Evolutionary conservation across 495 filamentous ascomycete species (phyloP), one percentile per base, ranked within the genome.

Genomic region (Aspergillus homomorphus): DNA sequence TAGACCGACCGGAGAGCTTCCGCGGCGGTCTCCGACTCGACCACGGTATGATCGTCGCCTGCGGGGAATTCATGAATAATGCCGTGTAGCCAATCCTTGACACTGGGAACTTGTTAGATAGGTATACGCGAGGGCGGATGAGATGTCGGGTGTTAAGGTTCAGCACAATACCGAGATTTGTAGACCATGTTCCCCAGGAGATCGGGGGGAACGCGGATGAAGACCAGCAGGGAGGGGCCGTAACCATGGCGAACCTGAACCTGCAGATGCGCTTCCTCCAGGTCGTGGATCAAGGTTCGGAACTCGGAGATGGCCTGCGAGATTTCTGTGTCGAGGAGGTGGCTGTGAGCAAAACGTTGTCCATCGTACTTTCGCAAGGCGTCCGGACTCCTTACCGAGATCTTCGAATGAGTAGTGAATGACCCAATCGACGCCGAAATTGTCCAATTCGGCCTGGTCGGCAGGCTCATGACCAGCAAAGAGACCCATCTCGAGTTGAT

Each of bases 81-180:
- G 22, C 92, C 90, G 67, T 89, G 88, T 26, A 98, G 82, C 92
- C 92, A 98, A 74, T 98, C 94, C 69, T 92, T 91, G 33, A 96
- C 83, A 62, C 94, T 91, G 64, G 3, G 48, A 4, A 19, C 8
- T 5, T 14, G 60, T 65, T 22, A 65, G 59, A 42, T 16, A 9
- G 5, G 1, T 8, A 23, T 28, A 4, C 14, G n/a, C 21, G 22
- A 26, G 21, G 19, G 15, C 2, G 21, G 21, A 15, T 19, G 26
- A 26, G 43, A 19, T 22, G 21, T 44, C 2, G 0, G 22, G 44
- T 15, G 4, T 26, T 12, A 24, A 8, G 2, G 45, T 15, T 30
- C 48, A 41, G 33, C 14, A n/a, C n/a, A 21, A 12, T 64, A 85
- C 84, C 84, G 77, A 16, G 85, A 88, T 46, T 86, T 79, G 57